Evolutionary conservation across 2,329 filamentous ascomycete species (phyloP), one percentile per base, ranked within the genome.

Genomic region (Fusarium veterinarium): DNA sequence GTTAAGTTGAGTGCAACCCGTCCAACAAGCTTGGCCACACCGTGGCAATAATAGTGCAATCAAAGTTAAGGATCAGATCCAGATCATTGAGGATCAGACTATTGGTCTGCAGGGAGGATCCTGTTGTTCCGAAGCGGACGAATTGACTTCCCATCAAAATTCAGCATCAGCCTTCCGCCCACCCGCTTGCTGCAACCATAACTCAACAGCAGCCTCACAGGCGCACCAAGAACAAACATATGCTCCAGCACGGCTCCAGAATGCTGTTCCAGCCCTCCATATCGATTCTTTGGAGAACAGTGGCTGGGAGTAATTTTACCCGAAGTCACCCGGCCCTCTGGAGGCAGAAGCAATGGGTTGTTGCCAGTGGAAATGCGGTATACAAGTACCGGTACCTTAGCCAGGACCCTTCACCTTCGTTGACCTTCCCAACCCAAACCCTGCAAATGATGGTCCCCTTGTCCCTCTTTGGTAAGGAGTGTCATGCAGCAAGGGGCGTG

Each of bases 201-300:
- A 66, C 76, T 77, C 76, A 78, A 78, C 76, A 78, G 73, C 67
- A 78, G 74, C 67, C 67, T 77, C 72, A 73, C 48, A 49, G 61
- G 51, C 48, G 33, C 65, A 60, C 60, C 60, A 67, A 56, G 49
- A 45, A 49, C 48, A 64, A 44, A 48, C 60, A 49, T 31, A 64
- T 62, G 70, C 51, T 56, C 62, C 65, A 62, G 25, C 31, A 37
- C 31, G 40, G 49, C 35, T 67, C 49, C 49, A 74, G 61, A 46
- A 41, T 45, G 40, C 37, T 52, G 68, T 67, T 70, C 60, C 46
- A 74, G 68, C 68, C 64, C 61, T 72, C 38, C 42, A 74, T 42
- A 65, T 56, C 31, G 45, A 67, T 48, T 35, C 25, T 44, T 68
- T 44, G 30, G 31, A 31, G 41, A 64, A 30, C 23, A 58, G 46